Percentiles rank a stretch among this genome's conserved stretches.
Evolutionary conservation across 169 alveolate genomes (phyloP).

Genomic region (Plasmodium malariae): DNA sequence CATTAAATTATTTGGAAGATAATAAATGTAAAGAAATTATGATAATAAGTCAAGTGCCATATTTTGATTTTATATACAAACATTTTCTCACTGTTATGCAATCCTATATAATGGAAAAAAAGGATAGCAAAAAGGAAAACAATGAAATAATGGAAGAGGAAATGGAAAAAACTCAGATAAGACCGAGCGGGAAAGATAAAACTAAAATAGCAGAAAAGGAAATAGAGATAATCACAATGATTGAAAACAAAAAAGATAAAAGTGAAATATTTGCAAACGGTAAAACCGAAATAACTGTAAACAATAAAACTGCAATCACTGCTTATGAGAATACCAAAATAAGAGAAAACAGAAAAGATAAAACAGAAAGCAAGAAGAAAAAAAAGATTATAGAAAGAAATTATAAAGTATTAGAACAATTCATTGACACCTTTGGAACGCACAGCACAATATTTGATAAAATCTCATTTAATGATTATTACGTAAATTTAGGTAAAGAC

Average conservation of each 20-base stretch:
- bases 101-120: not conserved
- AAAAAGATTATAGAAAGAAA: not conserved
- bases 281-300: not conserved
- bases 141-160: too few relatives aligned
- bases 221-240: not conserved
- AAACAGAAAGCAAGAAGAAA: not conserved
- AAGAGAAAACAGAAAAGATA: not conserved
- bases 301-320: too few relatives aligned
- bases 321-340: too few relatives aligned
- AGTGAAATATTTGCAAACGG: not conserved
- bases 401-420: conserved; percentile 11
- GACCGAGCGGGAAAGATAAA: too few relatives aligned
- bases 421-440: conserved; percentile 13
- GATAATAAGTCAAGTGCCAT: conserved; percentile 51
- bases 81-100: conserved; percentile 17
- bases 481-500: conserved; percentile 6
- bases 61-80: conserved; percentile 33
- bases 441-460: conserved; percentile 18
- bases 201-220: too few relatives aligned
- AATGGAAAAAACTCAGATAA: too few relatives aligned
- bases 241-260: not conserved
- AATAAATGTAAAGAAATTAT: conserved; percentile 43
- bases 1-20: conserved; percentile 49
- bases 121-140: too few relatives aligned
- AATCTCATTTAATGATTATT: conserved; percentile 13